Conservation (phyloP, 768 basidiomycete species). For the Kwoniella botswanensis region DNA sequence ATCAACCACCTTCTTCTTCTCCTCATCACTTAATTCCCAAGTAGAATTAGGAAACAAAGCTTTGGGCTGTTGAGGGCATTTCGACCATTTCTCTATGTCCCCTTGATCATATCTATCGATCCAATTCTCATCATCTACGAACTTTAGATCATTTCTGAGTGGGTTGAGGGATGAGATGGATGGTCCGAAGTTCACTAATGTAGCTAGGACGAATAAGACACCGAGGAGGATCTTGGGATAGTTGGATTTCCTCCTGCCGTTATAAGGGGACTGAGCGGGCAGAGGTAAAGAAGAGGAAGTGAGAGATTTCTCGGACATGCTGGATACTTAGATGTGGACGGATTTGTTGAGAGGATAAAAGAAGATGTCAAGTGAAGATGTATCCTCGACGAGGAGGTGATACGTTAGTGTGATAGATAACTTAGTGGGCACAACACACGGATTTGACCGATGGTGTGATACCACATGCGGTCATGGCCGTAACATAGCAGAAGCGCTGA, state of each 20-base stretch:
- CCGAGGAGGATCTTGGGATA: constrained; percentile 16
- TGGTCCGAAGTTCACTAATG: constrained; percentile 20
- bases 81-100: constrained; percentile 17
- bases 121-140: constrained; percentile 7
- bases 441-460: constrained; percentile 17
- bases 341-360: too few relatives aligned
- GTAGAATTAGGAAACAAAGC: constrained; percentile 39
- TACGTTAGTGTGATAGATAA: too few relatives aligned
- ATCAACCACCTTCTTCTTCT: constrained; percentile 37
- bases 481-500: not conserved
- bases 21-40: constrained; percentile 42
- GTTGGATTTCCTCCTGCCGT: not conserved
- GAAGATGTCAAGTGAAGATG: too few relatives aligned
- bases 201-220: constrained; percentile 20
- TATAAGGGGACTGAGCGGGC: not conserved
- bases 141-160: not conserved
- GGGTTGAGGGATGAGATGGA: constrained; percentile 7
- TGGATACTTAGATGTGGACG: not conserved
- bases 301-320: constrained; percentile 13
- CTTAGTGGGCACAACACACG: not conserved
- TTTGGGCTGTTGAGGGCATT: constrained; percentile 49
- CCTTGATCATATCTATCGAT: constrained; percentile 10
- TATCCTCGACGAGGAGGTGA: too few relatives aligned
- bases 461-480: constrained; percentile 1
- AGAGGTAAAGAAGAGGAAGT: not conserved